Base-by-base conservation (phyloP, 768 basidiomycete species). In the Cystofilobasidium capitatum region DNA sequence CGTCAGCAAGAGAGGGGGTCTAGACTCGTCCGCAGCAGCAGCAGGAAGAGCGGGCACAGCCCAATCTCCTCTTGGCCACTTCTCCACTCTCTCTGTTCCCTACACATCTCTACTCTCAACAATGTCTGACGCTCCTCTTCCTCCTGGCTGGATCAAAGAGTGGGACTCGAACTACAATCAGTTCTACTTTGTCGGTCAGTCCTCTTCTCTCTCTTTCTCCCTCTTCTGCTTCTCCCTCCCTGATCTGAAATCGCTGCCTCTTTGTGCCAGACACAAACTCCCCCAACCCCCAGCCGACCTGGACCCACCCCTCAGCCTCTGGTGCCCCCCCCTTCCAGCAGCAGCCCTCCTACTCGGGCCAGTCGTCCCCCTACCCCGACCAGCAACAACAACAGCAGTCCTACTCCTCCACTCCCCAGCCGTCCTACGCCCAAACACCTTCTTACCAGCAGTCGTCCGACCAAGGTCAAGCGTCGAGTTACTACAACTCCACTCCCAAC, bases 71-170 rank as follows among this genome's bases (percentile, higher is more conserved):
- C 17, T 29, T 26, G 24, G 49, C 49, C 24, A 51, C 31, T 16
- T 8, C 22, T 49, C 45, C 20, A 6, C 45, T 24, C 10, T 8
- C 20, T 49, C 45, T 20, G 20, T 12, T n/a, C 45, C 45, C 7
- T n/a, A 16, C 10, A 8, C 20, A 8, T 24, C 9, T 12, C 10
- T 24, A 20, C 45, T 7, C 17, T 49, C 45, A 20, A 13, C 45
- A 8, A n/a, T 16, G 7, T 26, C 51, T 14, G 51, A 55, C 26
- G 51, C 51, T 2, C 51, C 51, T 2, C 51, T 55, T 17, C 51
- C 51, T 29, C 51, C 51, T 22, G 51, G 51, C 26, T 55, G 51
- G 47, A 49, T 49, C 47, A 49, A 49, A 26, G 22, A 49, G 47
- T 49, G 47, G 47, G 47, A 49, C 47, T 3, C 47, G 6, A n/a